Evolutionary conservation across 164 flowering plant species (phyloP).

Genomic region (Nymphaea colorata): DNA sequence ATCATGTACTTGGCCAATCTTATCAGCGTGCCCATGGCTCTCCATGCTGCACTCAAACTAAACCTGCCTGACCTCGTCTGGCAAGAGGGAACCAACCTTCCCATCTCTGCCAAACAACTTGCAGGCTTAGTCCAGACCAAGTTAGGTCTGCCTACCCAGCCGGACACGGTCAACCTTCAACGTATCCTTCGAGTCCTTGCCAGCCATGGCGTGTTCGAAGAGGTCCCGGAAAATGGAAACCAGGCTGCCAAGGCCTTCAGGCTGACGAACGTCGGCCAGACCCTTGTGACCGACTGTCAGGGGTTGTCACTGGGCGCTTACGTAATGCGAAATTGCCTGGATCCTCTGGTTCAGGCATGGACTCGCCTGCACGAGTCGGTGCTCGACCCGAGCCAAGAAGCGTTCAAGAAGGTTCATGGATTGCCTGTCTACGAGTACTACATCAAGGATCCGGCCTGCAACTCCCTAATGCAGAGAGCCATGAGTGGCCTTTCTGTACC

Average conservation of each 20-base stretch:
- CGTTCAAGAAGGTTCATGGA: slow-evolving; percentile 54
- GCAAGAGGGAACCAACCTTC: slow-evolving; percentile 41
- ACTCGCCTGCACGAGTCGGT: slow-evolving; percentile 50
- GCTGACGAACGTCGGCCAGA: slow-evolving; percentile 42
- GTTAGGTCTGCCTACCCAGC: not conserved
- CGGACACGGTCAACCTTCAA: slow-evolving; percentile 33
- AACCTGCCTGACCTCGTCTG: slow-evolving; percentile 57
- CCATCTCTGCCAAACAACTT: slow-evolving; percentile 23
- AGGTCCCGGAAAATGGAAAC: slow-evolving; percentile 20
- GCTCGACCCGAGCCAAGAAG: slow-evolving; percentile 33
- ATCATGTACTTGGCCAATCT: slow-evolving; percentile 64
- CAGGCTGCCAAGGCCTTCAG: slow-evolving; percentile 28
- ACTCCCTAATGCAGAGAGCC: slow-evolving; percentile 55
- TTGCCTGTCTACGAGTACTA: slow-evolving; percentile 41
- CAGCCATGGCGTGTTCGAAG: slow-evolving; percentile 45
- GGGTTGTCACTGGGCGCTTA: slow-evolving; percentile 56
- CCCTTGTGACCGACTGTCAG: slow-evolving; percentile 42
- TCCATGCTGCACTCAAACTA: slow-evolving; percentile 62
- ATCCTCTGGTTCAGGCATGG: slow-evolving; percentile 54
- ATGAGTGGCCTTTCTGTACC: slow-evolving; percentile 81
- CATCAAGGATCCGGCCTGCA: slow-evolving; percentile 53
- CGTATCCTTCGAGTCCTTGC: slow-evolving; percentile 63
- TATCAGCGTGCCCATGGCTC: slow-evolving; percentile 74
- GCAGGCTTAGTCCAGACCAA: slow-evolving; percentile 41
- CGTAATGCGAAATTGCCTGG: slow-evolving; percentile 73